Base-by-base conservation (phyloP, 768 basidiomycete species). In the Lactarius hengduanensis region DNA sequence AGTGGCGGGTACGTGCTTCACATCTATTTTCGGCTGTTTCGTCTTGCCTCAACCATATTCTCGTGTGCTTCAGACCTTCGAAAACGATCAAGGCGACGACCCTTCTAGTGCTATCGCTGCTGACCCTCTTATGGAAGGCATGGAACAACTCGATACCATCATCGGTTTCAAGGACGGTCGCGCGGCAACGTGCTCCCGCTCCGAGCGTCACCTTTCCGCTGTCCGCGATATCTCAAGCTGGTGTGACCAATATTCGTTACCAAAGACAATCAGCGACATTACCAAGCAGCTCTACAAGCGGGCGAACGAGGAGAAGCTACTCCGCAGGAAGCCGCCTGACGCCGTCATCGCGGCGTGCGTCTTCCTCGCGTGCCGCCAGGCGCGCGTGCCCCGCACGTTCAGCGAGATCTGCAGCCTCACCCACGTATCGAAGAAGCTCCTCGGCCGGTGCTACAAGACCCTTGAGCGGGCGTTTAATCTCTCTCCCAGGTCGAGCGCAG, bases 51-150 rank as follows among this genome's bases (percentile, higher is more conserved):
- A 67, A 64, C 64, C 62, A 57, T 43, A 61, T 71, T 57, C 53
- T 72, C 59, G 71, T 75, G 62, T 72, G 45, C 16, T 69, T 26
- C 80, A 98, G 92, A 98, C 97, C 68, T 98, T 99, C 78, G 96
- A 97, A 71, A 97, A 98, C 75, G 96, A 98, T 73, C 97, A 99
- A 81, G 96, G 96, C 69, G 96, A 98, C 76, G 97, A 99, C 76
- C 96, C 97, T 69, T 98, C 97, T 71, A 96, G 97, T 90, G 97
- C 98, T 71, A 96, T 96, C 79, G 95, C 94, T 62, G 94, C 95
- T n/a, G 94, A 98, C 77, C 94, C 95, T 38, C 80, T 96, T 54
- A 83, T 98, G 80, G 94, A 98, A 76, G 95, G 94, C 45, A 89
- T 94, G 72, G 96, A 97, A 74, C 92, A 96, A 76, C 84, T 98